These are phyloP conservation scores for Cairneyella variabilis DNA, from an alignment of 495 filamentous ascomycete genomes.

Conservation along the genomic window DNA sequence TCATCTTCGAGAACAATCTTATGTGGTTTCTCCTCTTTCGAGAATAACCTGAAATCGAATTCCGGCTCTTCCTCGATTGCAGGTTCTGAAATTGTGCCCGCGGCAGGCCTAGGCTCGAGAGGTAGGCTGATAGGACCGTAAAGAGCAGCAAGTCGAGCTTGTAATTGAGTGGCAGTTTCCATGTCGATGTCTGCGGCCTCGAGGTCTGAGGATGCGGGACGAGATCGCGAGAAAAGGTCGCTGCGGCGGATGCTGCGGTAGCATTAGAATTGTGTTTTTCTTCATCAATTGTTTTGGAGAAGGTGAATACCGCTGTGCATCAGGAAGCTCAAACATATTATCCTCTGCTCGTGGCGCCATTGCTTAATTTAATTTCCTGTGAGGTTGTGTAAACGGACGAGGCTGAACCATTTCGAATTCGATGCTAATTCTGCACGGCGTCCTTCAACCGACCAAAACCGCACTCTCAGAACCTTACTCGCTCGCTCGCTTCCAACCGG, in stretches of 20 bases:
- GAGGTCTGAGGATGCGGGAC: conserved; percentile 24
- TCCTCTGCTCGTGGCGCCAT: no score
- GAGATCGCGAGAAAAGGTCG: conserved; percentile 40
- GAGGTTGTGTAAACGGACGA: no score
- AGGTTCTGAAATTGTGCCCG: conserved; percentile 18
- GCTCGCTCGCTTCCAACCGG: no score
- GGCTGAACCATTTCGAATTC: no score
- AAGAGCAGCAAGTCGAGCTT: conserved; percentile 38
- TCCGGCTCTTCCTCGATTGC: conserved; percentile 20
- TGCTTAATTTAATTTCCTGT: no score
- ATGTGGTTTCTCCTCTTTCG: conserved; percentile 31
- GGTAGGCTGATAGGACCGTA: conserved; percentile 6
- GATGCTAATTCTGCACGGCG: no score
- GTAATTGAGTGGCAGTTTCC: conserved; percentile 34
- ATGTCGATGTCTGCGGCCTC: conserved; percentile 23
- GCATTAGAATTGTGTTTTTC: no score
- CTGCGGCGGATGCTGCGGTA: conserved; percentile 51
- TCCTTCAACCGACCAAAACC: no score
- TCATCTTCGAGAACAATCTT: conserved; percentile 2
- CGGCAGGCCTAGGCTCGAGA: conserved; percentile 5
- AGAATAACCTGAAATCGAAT: conserved; percentile 51
- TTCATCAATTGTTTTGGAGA: neutral
- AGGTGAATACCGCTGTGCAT: no score
- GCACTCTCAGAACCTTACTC: no score
- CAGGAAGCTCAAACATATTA: no score